Base-by-base conservation (phyloP, 371 early-diverging fungal genomes). In the Mucor ambiguus region DNA sequence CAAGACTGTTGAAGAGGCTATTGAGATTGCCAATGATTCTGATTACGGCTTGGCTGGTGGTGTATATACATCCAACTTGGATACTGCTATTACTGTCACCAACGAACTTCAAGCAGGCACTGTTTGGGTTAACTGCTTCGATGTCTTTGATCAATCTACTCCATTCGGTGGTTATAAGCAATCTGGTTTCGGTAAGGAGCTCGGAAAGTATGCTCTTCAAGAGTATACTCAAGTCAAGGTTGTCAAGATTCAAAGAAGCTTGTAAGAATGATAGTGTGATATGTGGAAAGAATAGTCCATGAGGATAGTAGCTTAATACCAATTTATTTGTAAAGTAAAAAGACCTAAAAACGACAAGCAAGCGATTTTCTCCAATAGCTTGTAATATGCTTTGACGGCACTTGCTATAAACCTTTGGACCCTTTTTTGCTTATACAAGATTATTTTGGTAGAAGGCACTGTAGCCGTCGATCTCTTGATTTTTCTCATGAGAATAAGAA, bases 131-230 rank as follows among this genome's bases (percentile, higher is more conserved):
- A 81, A 82, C 56, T 78, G 74, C 57, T 80, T 67, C 60, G 78
- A 77, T 67, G 71, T 78, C 5, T 80, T 78, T 66, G 78, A 77
- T 66, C 76, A 78, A 60, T 73, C 80, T 35, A 83, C 92, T 75
- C 94, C 96, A 3, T 95, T 94, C 75, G 97, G 97, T 68, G 97
- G 97, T 2, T 90, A 88, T 76, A 95, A 94, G 80, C 84, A 90
- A 79, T 88, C 89, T 46, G 97, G 97, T 22, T 86, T 92, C 63
- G 93, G 93, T 63, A 88, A 90, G 55, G 93, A 93, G 65, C 81
- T 91, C 10, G 93, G 93, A 41, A 82, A 87, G 54, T 88, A 90
- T 72, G 85, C 91, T 22, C 72, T 93, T 58, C 79, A 84, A 59
- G 90, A 91, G 67, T 93, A 88, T 72, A 81, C 85, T 44, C 84